phyloP scores from a whole-genome alignment of 768 basidiomycete species.

The Auriscalpium vulgare region DNA sequence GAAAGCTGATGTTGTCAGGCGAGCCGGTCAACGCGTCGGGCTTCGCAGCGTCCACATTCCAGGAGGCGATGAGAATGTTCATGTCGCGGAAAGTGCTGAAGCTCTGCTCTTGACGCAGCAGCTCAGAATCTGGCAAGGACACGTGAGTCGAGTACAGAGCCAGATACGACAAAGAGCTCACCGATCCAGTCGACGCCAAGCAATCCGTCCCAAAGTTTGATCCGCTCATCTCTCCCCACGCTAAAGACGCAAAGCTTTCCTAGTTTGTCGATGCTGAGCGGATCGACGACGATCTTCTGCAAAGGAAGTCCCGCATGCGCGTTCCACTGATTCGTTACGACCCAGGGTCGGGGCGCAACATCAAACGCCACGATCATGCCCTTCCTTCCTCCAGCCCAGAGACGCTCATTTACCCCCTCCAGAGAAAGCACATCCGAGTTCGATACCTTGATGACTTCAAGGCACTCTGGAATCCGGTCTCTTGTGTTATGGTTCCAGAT shows the following conservation, averaged over 20 bases:
- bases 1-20: slow-evolving; percentile 68
- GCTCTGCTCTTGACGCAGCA: slow-evolving; percentile 63
- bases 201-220: slow-evolving; percentile 87
- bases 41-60: slow-evolving; percentile 88
- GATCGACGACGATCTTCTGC: slow-evolving; percentile 58
- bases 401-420: slow-evolving; percentile 71
- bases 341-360: slow-evolving; percentile 67
- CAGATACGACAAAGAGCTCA: slow-evolving; percentile 30
- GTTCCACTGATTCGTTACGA: slow-evolving; percentile 80
- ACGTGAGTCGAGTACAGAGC: background rate
- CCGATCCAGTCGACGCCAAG: slow-evolving; percentile 82
- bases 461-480: slow-evolving; percentile 54
- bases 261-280: slow-evolving; percentile 62
- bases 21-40: slow-evolving; percentile 64
- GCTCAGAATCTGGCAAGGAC: slow-evolving; percentile 51
- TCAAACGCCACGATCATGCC: slow-evolving; percentile 82
- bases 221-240: slow-evolving; percentile 60
- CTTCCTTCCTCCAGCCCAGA: slow-evolving; percentile 86
- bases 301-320: slow-evolving; percentile 63
- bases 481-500: slow-evolving; percentile 61
- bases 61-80: slow-evolving; percentile 74
- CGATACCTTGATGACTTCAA: slow-evolving; percentile 74
- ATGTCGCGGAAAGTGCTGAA: slow-evolving; percentile 78
- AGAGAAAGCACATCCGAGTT: slow-evolving; percentile 75
- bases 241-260: slow-evolving; percentile 67